Evolutionary conservation across 768 basidiomycete species (phyloP).

Genomic region (Lyophyllum atratum): DNA sequence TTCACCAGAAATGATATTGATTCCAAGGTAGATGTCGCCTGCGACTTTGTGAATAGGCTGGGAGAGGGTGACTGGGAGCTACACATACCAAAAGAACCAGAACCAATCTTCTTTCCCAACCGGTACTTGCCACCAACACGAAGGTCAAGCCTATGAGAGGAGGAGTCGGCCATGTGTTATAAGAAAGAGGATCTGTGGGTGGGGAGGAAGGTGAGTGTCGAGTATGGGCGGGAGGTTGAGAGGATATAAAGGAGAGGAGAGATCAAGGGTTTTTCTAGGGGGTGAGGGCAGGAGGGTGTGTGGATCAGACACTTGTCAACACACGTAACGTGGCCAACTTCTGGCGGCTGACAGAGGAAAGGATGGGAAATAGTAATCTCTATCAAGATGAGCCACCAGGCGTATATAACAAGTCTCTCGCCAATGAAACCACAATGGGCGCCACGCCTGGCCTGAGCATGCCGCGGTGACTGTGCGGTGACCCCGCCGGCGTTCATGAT

Average conservation of each 20-base stretch:
- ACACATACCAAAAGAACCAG: slow-evolving; percentile 91
- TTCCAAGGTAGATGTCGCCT: slow-evolving; percentile 99
- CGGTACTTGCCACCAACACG: slow-evolving; percentile 95
- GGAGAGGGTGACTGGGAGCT: neutral
- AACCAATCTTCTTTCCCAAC: slow-evolving; percentile 99
- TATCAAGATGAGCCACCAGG: slow-evolving; percentile 6
- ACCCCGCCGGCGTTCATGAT: slow-evolving; percentile 8
- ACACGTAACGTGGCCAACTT: slow-evolving; percentile 39
- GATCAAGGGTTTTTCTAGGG: slow-evolving; percentile 31
- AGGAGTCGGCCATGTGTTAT: slow-evolving; percentile 69
- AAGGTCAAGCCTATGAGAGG: slow-evolving; percentile 76
- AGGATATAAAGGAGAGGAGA: slow-evolving; percentile 21
- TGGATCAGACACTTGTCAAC: slow-evolving; percentile 41
- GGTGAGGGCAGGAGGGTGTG: slow-evolving; percentile 42
- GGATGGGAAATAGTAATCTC: slow-evolving; percentile 1
- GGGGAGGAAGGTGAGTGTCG: slow-evolving; percentile 22
- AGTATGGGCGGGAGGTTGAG: slow-evolving; percentile 13
- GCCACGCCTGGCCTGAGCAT: slow-evolving; percentile 19
- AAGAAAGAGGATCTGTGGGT: slow-evolving; percentile 17
- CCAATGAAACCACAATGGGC: slow-evolving; percentile 12
- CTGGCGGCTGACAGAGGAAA: slow-evolving; percentile 28
- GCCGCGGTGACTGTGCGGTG: slow-evolving; percentile 14
- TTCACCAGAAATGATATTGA: slow-evolving; percentile 99
- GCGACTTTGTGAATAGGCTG: slow-evolving; percentile 1
- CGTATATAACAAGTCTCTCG: neutral